phyloP scores from a whole-genome alignment of 176 grass and related monocot genomes.

The Raddia guianensis region DNA sequence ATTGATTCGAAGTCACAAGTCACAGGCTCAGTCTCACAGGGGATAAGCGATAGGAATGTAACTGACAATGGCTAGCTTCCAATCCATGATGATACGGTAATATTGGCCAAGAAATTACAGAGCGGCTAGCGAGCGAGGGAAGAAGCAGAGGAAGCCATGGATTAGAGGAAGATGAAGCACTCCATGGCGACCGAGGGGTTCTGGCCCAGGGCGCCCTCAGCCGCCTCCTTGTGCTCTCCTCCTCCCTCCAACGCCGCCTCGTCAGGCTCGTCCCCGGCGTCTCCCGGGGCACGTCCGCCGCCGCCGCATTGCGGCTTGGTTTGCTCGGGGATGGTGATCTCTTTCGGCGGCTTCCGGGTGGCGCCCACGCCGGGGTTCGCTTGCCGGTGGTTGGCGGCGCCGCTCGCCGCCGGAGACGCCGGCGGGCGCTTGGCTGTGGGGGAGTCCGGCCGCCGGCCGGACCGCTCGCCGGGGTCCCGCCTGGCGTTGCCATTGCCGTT shows the following conservation, averaged over 20 bases:
- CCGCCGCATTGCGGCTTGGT: slow-evolving; percentile 13
- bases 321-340: slow-evolving; percentile 8
- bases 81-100: background rate
- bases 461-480: slow-evolving; percentile 54
- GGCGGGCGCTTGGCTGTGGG: slow-evolving; percentile 37
- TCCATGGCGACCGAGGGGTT: slow-evolving; percentile 66
- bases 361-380: background rate
- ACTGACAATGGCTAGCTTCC: background rate
- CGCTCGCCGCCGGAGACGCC: slow-evolving; percentile 7
- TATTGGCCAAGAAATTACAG: background rate
- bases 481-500: slow-evolving; percentile 1
- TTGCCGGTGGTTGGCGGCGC: slow-evolving; percentile 1
- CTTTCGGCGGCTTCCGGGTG: slow-evolving; percentile 12
- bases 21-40: background rate
- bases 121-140: background rate
- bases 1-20: background rate
- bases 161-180: slow-evolving; percentile 74
- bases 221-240: background rate
- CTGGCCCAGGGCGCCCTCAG: slow-evolving; percentile 23
- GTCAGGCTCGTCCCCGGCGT: background rate
- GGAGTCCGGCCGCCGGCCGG: slow-evolving; percentile 34
- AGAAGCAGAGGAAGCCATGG: background rate
- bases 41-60: background rate
- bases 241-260: background rate
- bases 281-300: background rate